These are phyloP conservation scores for Rhodocollybia butyracea DNA, from an alignment of 768 basidiomycete genomes.

Conservation along the genomic window DNA sequence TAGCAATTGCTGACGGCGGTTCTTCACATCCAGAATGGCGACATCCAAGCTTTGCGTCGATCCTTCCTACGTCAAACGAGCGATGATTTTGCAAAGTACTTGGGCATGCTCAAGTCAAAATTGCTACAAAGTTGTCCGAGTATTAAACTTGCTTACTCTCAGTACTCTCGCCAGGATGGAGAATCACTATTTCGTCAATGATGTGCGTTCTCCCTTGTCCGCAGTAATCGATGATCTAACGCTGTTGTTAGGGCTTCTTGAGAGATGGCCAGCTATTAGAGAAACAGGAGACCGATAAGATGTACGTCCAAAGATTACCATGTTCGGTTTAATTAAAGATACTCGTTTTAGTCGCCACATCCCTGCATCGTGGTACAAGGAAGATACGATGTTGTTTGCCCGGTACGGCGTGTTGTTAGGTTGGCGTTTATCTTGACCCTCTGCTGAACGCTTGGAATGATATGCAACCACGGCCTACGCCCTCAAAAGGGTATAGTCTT, in stretches of 20 bases:
- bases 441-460: not conserved
- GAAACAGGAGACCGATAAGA: slow-evolving; percentile 81
- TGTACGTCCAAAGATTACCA: slow-evolving; percentile 41
- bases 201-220: too few species aligned
- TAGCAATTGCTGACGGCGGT: not conserved
- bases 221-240: too few species aligned
- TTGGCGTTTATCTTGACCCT: too few species aligned
- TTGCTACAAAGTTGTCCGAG: too few species aligned
- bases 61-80: slow-evolving; percentile 61
- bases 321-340: not conserved
- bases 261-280: slow-evolving; percentile 86
- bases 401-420: slow-evolving; percentile 40
- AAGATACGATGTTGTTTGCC: slow-evolving; percentile 87
- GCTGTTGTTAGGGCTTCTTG: slow-evolving; percentile 92
- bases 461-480: slow-evolving; percentile 78
- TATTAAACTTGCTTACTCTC: too few species aligned
- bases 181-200: slow-evolving; percentile 88
- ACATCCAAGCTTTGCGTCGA: slow-evolving; percentile 76
- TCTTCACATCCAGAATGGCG: slow-evolving; percentile 55
- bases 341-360: slow-evolving; percentile 73
- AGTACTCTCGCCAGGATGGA: slow-evolving; percentile 88
- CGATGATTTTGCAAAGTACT: slow-evolving; percentile 84
- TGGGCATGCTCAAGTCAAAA: too few species aligned
- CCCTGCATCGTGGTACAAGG: slow-evolving; percentile 82
- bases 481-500: slow-evolving; percentile 57